These are phyloP conservation scores for Spathaspora sp. DNA, from an alignment of 1,139 yeast species.

Conservation along the genomic window DNA sequence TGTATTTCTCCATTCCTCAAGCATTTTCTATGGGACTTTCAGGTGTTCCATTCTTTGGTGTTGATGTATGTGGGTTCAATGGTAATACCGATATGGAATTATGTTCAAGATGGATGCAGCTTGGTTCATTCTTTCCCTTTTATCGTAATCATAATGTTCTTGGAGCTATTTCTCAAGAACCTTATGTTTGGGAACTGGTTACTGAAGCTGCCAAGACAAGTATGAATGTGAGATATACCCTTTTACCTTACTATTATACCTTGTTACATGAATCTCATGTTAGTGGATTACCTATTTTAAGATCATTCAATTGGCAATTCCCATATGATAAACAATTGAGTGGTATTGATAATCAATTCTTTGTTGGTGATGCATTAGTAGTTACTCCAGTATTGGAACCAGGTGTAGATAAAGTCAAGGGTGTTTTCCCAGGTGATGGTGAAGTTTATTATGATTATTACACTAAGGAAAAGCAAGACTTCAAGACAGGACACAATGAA, in stretches of 20 bases:
- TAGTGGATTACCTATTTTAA: slow-evolving; percentile 21
- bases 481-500: slow-evolving; percentile 20
- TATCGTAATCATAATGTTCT: slow-evolving; percentile 23
- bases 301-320: slow-evolving; percentile 23
- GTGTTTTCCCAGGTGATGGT: slow-evolving; percentile 23
- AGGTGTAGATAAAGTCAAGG: slow-evolving; percentile 22
- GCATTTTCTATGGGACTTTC: slow-evolving; percentile 22
- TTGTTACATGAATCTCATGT: slow-evolving; percentile 21
- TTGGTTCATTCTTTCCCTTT: slow-evolving; percentile 26
- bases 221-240: slow-evolving; percentile 19
- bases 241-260: slow-evolving; percentile 24
- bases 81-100: slow-evolving; percentile 23
- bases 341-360: slow-evolving; percentile 21
- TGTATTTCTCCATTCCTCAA: slow-evolving; percentile 24
- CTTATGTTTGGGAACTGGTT: slow-evolving; percentile 22
- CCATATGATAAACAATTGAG: slow-evolving; percentile 17
- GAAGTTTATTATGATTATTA: slow-evolving; percentile 36
- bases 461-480: slow-evolving; percentile 21
- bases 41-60: slow-evolving; percentile 25
- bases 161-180: slow-evolving; percentile 23
- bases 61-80: slow-evolving; percentile 25
- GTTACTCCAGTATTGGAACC: slow-evolving; percentile 25
- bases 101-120: slow-evolving; percentile 27
- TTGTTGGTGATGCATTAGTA: slow-evolving; percentile 24
- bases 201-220: slow-evolving; percentile 20